These are phyloP conservation scores for Thinopyrum elongatum DNA, from an alignment of 176 grass and related monocot genomes.

Conservation along the genomic window DNA sequence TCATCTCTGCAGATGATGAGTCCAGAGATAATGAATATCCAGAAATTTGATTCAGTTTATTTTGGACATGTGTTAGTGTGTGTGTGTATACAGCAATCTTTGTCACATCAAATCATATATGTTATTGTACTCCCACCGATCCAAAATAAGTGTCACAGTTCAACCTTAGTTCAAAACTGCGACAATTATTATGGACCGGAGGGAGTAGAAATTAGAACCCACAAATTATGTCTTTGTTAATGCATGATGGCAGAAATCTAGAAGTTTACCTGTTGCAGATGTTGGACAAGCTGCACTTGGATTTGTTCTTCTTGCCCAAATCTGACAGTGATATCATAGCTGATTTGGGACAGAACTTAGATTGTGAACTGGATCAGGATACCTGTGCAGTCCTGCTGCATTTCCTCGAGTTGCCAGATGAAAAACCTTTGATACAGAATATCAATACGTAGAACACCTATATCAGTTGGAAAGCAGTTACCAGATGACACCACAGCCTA, in stretches of 20 bases:
- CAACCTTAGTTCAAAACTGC: too few relatives aligned
- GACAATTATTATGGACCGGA: too few relatives aligned
- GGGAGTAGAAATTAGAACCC: not conserved
- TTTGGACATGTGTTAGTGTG: not conserved
- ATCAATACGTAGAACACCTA: not conserved
- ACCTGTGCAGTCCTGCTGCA: not conserved
- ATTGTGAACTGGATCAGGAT: not conserved
- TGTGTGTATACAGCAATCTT: not conserved
- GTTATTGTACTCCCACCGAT: not conserved
- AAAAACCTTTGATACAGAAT: not conserved
- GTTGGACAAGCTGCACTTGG: not conserved
- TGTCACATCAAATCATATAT: not conserved
- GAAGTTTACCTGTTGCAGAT: not conserved
- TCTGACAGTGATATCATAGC: not conserved
- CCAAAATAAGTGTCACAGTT: too few relatives aligned
- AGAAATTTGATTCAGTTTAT: not conserved
- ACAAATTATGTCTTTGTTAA: not conserved
- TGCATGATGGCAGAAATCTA: not conserved
- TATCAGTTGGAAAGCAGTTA: not conserved
- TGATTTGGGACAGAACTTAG: not conserved
- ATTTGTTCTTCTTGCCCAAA: not conserved
- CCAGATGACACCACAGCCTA: not conserved
- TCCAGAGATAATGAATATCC: not conserved
- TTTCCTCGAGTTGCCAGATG: not conserved
- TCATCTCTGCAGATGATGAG: slow-evolving; percentile 22